These are phyloP conservation scores for Saturnispora serradocipensis DNA, from an alignment of 805 yeast species.

Conservation along the genomic window DNA sequence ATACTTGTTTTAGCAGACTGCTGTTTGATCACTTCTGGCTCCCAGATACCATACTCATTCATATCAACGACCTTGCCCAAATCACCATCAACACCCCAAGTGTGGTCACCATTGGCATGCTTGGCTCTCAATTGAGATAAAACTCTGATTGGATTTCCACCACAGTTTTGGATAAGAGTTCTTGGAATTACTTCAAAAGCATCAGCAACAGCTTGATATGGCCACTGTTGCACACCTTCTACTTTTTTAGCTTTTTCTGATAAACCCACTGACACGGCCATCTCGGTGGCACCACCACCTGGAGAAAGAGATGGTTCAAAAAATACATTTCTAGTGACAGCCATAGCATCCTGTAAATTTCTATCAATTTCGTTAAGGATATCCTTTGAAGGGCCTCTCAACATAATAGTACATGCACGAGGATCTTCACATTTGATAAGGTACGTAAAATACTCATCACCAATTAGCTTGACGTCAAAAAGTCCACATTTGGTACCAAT, in stretches of 20 bases:
- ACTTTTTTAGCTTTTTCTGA: constrained; percentile 85
- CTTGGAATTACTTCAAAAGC: constrained; percentile 98
- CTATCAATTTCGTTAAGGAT: constrained; percentile 93
- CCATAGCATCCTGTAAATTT: constrained; percentile 96
- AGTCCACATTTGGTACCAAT: constrained; percentile 83
- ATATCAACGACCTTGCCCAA: constrained; percentile 89
- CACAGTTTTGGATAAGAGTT: constrained; percentile 94
- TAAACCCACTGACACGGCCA: constrained; percentile 88
- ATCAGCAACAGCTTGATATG: constrained; percentile 97
- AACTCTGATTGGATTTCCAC: constrained; percentile 89
- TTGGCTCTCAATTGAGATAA: constrained; percentile 89
- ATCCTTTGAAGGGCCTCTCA: constrained; percentile 96
- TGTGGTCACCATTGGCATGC: constrained; percentile 81
- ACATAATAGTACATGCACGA: constrained; percentile 83
- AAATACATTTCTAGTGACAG: constrained; percentile 90
- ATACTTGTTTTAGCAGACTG: constrained; percentile 97
- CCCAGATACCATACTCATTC: constrained; percentile 97
- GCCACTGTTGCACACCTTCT: constrained; percentile 97
- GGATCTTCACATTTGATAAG: constrained; percentile 76
- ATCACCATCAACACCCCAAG: constrained; percentile 93
- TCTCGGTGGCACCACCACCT: constrained; percentile 99
- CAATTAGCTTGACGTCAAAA: constrained; percentile 89
- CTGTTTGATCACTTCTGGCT: constrained; percentile 95
- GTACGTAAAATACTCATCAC: constrained; percentile 93
- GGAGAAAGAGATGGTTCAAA: constrained; percentile 93